phyloP scores from a whole-genome alignment of 306 rosid species.

The Alnus rubra region DNA sequence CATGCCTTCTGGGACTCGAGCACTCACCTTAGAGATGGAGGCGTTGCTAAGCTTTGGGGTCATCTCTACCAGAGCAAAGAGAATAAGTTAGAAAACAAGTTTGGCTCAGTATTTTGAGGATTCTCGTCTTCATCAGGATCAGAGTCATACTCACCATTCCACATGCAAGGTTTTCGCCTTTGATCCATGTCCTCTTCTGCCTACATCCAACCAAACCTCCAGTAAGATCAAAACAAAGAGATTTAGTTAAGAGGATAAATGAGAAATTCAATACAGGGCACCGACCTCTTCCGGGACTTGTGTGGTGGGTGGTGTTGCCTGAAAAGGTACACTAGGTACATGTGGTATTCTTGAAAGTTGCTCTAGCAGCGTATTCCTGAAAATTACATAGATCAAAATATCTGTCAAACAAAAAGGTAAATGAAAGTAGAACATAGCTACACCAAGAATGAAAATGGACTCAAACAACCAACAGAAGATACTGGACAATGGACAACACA shows the following conservation, averaged over 20 bases:
- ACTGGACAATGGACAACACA: background rate
- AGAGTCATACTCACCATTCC: constrained; percentile 89
- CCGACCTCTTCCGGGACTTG: constrained; percentile 77
- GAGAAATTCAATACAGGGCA: constrained; percentile 10
- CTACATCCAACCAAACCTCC: constrained; percentile 43
- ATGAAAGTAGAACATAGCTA: background rate
- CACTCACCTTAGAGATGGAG: too few species aligned
- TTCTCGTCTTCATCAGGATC: constrained; percentile 61
- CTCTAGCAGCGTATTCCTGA: constrained; percentile 60
- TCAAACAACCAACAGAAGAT: background rate
- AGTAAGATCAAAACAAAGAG: constrained; percentile 27
- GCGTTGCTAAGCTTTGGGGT: too few species aligned
- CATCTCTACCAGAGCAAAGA: too few species aligned
- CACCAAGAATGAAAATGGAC: background rate
- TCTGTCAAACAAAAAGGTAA: background rate
- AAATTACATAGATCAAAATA: background rate
- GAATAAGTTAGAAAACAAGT: background rate
- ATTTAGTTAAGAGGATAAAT: background rate
- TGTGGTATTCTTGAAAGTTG: constrained; percentile 76
- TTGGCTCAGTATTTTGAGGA: constrained; percentile 28
- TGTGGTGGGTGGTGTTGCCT: constrained; percentile 55
- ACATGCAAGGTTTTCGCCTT: constrained; percentile 75
- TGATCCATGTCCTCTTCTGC: constrained; percentile 67
- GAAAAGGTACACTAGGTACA: constrained; percentile 85
- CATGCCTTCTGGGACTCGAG: too few species aligned